phyloP scores from a whole-genome alignment of 805 yeast species.

The Myxozyma vanderwaltii region DNA sequence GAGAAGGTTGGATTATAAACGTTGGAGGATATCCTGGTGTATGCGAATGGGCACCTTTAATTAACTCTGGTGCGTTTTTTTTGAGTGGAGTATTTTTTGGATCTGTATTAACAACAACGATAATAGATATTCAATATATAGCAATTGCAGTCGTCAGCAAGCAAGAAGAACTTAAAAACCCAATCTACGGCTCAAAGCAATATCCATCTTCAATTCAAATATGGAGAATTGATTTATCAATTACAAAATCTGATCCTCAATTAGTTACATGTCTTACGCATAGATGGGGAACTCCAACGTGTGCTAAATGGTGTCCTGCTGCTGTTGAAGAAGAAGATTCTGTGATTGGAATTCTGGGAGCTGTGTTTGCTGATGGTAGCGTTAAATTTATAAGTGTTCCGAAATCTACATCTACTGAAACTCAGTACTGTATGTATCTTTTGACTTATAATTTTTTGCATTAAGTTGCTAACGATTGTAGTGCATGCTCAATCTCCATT shows the following conservation, averaged over 20 bases:
- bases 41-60: conserved; percentile 30
- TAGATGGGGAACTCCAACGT: conserved; percentile 33
- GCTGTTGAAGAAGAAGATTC: not conserved
- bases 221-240: conserved; percentile 19
- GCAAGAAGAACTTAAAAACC: conserved; percentile 11
- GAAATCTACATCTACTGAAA: not conserved
- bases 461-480: not conserved
- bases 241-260: not conserved
- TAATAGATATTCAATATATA: conserved; percentile 15
- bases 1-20: conserved; percentile 18
- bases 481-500: conserved; percentile 9
- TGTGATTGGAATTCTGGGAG: conserved; percentile 17
- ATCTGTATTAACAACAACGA: not conserved
- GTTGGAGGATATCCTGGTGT: conserved; percentile 28
- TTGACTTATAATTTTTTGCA: not conserved
- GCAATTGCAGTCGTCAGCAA: conserved; percentile 19
- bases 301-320: conserved; percentile 29
- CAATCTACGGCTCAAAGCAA: conserved; percentile 1
- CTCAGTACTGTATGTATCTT: not conserved
- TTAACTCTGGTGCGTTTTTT: conserved; percentile 9
- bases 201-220: conserved; percentile 25
- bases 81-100: not conserved
- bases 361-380: conserved; percentile 31
- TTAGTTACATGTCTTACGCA: conserved; percentile 17
- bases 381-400: conserved; percentile 23